phyloP scores from a whole-genome alignment of 768 basidiomycete genomes.

The Lactifluus rugatus region DNA sequence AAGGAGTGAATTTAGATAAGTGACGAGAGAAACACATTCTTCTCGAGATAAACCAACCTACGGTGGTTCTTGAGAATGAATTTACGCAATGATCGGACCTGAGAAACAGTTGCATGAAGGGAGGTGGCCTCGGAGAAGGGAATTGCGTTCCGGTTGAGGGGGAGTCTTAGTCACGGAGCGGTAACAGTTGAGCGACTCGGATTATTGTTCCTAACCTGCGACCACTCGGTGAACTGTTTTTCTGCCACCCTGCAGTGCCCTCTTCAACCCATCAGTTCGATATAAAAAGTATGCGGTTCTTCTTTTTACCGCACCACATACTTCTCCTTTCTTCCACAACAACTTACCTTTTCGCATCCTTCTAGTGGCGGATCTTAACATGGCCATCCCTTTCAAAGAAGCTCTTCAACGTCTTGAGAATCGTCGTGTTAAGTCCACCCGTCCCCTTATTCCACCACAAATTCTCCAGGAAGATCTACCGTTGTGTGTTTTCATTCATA shows the following conservation, averaged over 20 bases:
- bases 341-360: constrained; percentile 7
- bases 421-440: constrained; percentile 71
- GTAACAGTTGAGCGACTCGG: too few relatives aligned
- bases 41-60: too few relatives aligned
- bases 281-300: constrained; percentile 15
- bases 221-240: too few relatives aligned
- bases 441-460: constrained; percentile 89
- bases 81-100: background rate
- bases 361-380: constrained; percentile 42
- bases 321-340: too few relatives aligned
- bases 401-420: constrained; percentile 79
- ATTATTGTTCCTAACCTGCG: too few relatives aligned
- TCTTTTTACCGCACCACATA: background rate
- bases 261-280: background rate
- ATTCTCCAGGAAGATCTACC: constrained; percentile 93
- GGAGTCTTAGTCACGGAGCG: background rate
- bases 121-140: background rate
- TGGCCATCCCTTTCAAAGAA: constrained; percentile 70
- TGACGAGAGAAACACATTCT: background rate
- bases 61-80: background rate
- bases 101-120: background rate
- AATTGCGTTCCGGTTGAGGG: background rate
- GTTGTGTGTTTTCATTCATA: constrained; percentile 39
- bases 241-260: background rate
- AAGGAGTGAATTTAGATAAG: background rate